A percentile compares a stretch with the other conserved stretches of the same genome.
These are phyloP conservation scores for Sphaerulina vaccinii DNA, from an alignment of 2,329 filamentous ascomycete species.

Conservation along the genomic window DNA sequence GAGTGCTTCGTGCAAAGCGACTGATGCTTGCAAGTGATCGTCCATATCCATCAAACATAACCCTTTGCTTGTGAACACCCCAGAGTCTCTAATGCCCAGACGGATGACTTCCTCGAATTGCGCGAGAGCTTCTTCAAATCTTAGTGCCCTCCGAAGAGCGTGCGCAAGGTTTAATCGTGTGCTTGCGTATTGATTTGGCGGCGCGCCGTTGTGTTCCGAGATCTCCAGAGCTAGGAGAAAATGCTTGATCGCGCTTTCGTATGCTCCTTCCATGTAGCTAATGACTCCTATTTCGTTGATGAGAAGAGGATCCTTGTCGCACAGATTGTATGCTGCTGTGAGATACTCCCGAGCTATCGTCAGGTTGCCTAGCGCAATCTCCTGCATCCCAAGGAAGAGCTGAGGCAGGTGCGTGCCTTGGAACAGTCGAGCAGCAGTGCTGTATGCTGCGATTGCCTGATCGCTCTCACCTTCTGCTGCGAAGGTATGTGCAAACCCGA, in stretches of 20 bases:
- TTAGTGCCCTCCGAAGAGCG: slow-evolving; percentile 70
- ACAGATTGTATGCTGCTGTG: slow-evolving; percentile 79
- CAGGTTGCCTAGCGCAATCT: slow-evolving; percentile 94
- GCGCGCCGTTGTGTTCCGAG: slow-evolving; percentile 71
- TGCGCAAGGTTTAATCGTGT: slow-evolving; percentile 88
- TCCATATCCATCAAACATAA: slow-evolving; percentile 78
- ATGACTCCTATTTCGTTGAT: slow-evolving; percentile 95
- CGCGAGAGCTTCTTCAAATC: slow-evolving; percentile 68
- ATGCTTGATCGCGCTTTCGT: slow-evolving; percentile 70
- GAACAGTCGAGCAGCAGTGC: slow-evolving; percentile 88
- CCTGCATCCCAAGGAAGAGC: slow-evolving; percentile 97
- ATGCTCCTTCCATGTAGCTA: slow-evolving; percentile 85
- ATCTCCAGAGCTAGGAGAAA: slow-evolving; percentile 77
- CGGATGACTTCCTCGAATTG: slow-evolving; percentile 87
- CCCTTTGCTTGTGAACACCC: slow-evolving; percentile 78
- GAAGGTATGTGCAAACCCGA: slow-evolving; percentile 97
- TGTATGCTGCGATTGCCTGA: slow-evolving; percentile 96
- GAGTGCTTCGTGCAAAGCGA: slow-evolving; percentile 79
- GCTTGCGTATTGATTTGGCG: slow-evolving; percentile 76
- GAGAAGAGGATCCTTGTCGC: slow-evolving; percentile 80
- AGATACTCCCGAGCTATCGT: slow-evolving; percentile 90
- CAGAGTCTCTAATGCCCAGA: slow-evolving; percentile 71
- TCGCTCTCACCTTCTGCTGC: slow-evolving; percentile 97
- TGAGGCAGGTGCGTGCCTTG: slow-evolving; percentile 96
- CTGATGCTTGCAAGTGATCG: slow-evolving; percentile 72